These are phyloP conservation scores for Phaeosphaeriaceae sp. DNA, from an alignment of 2,329 filamentous ascomycete species.

Conservation along the genomic window DNA sequence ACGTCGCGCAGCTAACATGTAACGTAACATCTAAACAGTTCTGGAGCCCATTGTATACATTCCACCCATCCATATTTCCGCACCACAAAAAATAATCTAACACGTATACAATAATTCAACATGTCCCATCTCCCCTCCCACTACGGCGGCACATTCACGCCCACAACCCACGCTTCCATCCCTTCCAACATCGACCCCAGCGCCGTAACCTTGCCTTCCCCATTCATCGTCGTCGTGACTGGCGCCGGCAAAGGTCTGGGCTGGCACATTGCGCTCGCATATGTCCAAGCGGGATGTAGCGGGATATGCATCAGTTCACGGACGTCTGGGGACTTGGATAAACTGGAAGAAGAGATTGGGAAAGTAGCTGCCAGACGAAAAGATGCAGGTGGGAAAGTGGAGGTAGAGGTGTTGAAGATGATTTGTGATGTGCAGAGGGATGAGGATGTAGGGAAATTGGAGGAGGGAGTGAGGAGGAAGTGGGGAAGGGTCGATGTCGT, in stretches of 20 bases:
- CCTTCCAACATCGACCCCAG: conserved; percentile 19
- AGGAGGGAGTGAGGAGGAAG: conserved; percentile 8
- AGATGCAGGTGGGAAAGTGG: too few species aligned
- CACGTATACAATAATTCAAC: neutral
- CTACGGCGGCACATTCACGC: conserved; percentile 49
- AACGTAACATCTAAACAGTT: too few species aligned
- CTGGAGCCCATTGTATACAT: too few species aligned
- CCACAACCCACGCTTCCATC: conserved; percentile 18
- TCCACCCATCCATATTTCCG: too few species aligned
- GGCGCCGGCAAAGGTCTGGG: conserved; percentile 44
- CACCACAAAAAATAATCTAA: too few species aligned
- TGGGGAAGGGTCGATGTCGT: conserved; percentile 25
- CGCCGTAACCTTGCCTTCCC: conserved; percentile 22
- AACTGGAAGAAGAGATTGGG: conserved; percentile 3
- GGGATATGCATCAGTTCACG: conserved; percentile 57
- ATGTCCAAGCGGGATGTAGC: conserved; percentile 41
- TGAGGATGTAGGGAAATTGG: conserved; percentile 9
- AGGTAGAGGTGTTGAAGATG: neutral
- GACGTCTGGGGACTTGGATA: conserved; percentile 19
- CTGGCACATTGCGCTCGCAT: conserved; percentile 36
- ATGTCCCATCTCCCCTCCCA: conserved; percentile 10
- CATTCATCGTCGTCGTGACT: conserved; percentile 38
- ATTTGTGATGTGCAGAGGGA: neutral
- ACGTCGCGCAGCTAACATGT: neutral
- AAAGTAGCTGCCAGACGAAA: neutral